Conservation (phyloP, 805 yeast genomes). For the Candida schatavii region DNA sequence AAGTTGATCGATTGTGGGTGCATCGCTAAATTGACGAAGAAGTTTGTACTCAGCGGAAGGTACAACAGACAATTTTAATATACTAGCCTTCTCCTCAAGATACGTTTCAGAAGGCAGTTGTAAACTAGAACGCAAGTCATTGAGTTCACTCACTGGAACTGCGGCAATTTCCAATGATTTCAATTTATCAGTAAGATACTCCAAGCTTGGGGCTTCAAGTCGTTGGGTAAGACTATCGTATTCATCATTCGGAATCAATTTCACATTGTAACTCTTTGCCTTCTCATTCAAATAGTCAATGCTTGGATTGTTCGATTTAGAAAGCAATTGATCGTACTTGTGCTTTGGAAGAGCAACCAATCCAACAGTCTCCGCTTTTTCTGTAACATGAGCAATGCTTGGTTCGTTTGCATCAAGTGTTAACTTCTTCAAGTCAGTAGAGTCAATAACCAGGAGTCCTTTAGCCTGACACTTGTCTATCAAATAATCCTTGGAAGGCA, state of each 20-base stretch:
- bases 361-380: constrained; percentile 6
- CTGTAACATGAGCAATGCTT: constrained; percentile 10
- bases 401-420: constrained; percentile 13
- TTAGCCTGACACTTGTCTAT: constrained; percentile 11
- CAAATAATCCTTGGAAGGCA: constrained; percentile 18
- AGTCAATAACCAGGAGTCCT: constrained; percentile 14
- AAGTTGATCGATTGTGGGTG: not conserved
- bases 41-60: constrained; percentile 4
- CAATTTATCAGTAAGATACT: constrained; percentile 26
- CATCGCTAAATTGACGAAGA: constrained; percentile 1
- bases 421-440: not conserved
- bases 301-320: constrained; percentile 15
- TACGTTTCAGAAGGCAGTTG: constrained; percentile 17
- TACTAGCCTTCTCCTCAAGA: constrained; percentile 14
- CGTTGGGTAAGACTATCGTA: constrained; percentile 9
- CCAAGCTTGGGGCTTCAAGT: constrained; percentile 3
- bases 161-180: constrained; percentile 12
- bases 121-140: constrained; percentile 2
- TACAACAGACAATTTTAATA: constrained; percentile 15
- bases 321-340: constrained; percentile 9
- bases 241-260: constrained; percentile 12
- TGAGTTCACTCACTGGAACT: constrained; percentile 1
- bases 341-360: constrained; percentile 4
- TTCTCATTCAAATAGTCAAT: constrained; percentile 20
- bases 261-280: constrained; percentile 16